Base-by-base conservation (phyloP, 129 eudicot genomes). In the Erigeron canadensis region DNA sequence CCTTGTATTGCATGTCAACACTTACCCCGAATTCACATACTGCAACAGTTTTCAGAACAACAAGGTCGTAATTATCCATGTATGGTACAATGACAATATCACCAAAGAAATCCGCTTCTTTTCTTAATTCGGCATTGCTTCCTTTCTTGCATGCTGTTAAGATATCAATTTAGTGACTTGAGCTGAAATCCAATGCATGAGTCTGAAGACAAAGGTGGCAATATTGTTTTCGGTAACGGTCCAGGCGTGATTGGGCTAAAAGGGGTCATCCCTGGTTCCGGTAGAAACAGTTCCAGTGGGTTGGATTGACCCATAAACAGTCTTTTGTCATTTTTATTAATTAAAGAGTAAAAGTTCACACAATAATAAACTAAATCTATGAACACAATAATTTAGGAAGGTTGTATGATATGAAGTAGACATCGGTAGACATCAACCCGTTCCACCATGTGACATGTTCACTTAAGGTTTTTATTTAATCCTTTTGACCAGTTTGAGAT, bases 11-110 rank as follows among this genome's bases (percentile, higher is more conserved):
- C 10, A 76, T 45, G 69, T 38, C 11, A 42, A 18, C 23, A 63
- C 94, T 81, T 63, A 91, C 96, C 96, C 96, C 96, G 47, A 82
- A 88, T 65, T 86, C 91, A 45, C 89, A 84, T 37, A 88, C 88
- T 1, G 97, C 97, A 41, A 91, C 72, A 8, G 97, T 88, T 81
- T 91, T 91, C 75, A 88, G 47, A 71, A 88, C 93, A 78, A 91
- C 94, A 38, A 91, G 96, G 63, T 88, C 89, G 72, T 91, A 91
- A 66, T 86, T 84, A 59, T 91, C 96, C 83, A 84, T 84, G 82
- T 82, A 91, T 18, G 97, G 93, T 60, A 91, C 93, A 45, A 91
- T 80, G 63, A 88, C 82, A 56, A 91, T 88, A 77, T 91, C 97
- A 5, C 96, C 84, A 75, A 88, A 91, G 74, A 78, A 88, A 34